phyloP scores from a whole-genome alignment of 164 flowering plant species.

The Berberis thunbergii region DNA sequence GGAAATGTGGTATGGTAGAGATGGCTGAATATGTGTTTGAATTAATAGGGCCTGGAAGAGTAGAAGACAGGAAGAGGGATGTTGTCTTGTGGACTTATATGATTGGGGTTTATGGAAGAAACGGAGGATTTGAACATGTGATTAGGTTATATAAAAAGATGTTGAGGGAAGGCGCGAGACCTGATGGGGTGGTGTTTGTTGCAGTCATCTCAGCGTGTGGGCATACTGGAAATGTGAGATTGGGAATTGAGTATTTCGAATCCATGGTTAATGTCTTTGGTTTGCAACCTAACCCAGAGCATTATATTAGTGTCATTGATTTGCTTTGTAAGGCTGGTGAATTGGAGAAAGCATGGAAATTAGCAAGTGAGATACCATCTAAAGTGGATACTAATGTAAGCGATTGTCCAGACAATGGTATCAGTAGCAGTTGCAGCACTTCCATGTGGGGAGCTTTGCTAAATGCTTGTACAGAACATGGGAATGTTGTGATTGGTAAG shows the following conservation, averaged over 20 bases:
- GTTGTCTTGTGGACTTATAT: constrained; percentile 78
- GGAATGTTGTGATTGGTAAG: constrained; percentile 50
- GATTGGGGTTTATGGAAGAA: constrained; percentile 53
- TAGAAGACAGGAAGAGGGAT: constrained; percentile 27
- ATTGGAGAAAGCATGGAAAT: constrained; percentile 53
- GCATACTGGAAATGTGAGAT: constrained; percentile 53
- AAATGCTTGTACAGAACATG: constrained; percentile 43
- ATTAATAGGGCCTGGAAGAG: constrained; percentile 20
- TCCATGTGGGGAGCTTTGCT: constrained; percentile 74
- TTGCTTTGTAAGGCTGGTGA: constrained; percentile 71
- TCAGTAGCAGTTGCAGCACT: constrained; percentile 12
- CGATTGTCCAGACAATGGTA: too few relatives aligned
- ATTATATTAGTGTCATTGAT: constrained; percentile 65
- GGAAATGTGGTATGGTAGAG: constrained; percentile 54
- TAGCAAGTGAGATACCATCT: constrained; percentile 34
- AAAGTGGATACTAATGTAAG: constrained; percentile 6
- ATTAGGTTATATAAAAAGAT: constrained; percentile 36
- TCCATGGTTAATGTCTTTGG: constrained; percentile 45
- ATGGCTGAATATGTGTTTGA: constrained; percentile 44
- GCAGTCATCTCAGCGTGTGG: constrained; percentile 68
- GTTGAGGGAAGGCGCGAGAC: constrained; percentile 40
- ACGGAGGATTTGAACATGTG: constrained; percentile 46
- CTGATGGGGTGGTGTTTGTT: constrained; percentile 54
- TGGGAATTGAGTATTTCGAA: constrained; percentile 48
- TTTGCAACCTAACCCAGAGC: constrained; percentile 39